Base-by-base conservation (phyloP, 108 stramenopile species). In the Cyclotella baltica region DNA sequence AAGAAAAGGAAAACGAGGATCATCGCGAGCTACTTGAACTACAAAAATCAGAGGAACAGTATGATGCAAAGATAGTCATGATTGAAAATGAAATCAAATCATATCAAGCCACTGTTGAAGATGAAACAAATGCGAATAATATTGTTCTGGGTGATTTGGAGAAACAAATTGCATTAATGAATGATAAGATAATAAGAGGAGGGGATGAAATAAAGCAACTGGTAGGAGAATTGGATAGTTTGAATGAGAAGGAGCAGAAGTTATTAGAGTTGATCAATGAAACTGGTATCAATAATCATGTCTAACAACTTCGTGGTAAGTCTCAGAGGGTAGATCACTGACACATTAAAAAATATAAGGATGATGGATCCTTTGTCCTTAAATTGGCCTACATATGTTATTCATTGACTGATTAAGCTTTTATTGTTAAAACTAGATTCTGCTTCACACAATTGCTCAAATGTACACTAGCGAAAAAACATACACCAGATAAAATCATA, bases 191-290 rank as follows among this genome's bases (percentile, higher is more conserved):
- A 4, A 11, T 55, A 23, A 22, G 25, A 3, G 22, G 55, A 25
- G 55, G 55, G 22, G 25, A 55, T 55, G 55, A 55, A 23, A 55
- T 55, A 55, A 55, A 25, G 55, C 55, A 23, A 10, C 55, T 55
- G n/a, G 23, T 55, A 27, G 55, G 23, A 6, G 55, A 55, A 25
- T n/a, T 55, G 20, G 55, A 55, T 1, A 55, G 3, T n/a, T 55
- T 55, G 55, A 25, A 55, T 55, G 22, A 55, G 25, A 6, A 6
- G n/a, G 55, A 55, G 22, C n/a, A 55, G 22, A 23, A 55, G 23
- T 27, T 55, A 27, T 55, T 55, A 55, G 22, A 55, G 55, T 4
- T 55, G 1, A 55, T 55, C 25, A 55, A 55, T 55, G 55, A 10
- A 55, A n/a, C 23, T 25, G 23, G 25, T 23, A 23, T 25, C 11